Evolutionary conservation across 305 asterid genomes (phyloP).

Genomic region (Salvia sclarea): DNA sequence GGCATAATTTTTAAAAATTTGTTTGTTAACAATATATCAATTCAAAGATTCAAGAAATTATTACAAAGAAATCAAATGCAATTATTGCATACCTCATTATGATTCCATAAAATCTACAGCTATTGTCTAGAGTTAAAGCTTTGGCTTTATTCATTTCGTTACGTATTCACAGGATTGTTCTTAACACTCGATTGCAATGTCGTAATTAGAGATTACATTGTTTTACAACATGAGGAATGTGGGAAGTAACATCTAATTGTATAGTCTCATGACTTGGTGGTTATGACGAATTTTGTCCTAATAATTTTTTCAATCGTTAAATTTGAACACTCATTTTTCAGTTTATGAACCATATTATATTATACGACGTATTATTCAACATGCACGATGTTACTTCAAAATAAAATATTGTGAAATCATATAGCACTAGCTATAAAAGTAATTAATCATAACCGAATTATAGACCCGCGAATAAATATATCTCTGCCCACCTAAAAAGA

Average conservation of each 20-base stretch:
- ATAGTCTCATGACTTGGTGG: too few relatives aligned
- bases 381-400: background rate
- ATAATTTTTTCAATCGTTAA: background rate
- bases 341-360: background rate
- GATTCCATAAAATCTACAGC: background rate
- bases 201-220: too few relatives aligned
- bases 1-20: too few relatives aligned
- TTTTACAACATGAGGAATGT: background rate
- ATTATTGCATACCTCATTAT: background rate
- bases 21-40: too few relatives aligned
- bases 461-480: slow-evolving; percentile 27
- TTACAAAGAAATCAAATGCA: background rate
- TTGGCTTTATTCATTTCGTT: background rate
- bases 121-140: background rate
- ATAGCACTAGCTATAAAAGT: slow-evolving; percentile 14
- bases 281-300: background rate
- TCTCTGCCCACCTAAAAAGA: slow-evolving; percentile 27
- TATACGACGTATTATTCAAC: background rate
- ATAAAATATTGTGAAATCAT: background rate
- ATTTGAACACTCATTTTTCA: background rate
- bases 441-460: slow-evolving; percentile 36
- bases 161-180: background rate
- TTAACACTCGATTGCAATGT: background rate
- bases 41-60: too few relatives aligned
- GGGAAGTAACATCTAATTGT: too few relatives aligned